These are phyloP conservation scores for Suhomyces guaymorum DNA, from an alignment of 1,139 yeast species.

Conservation along the genomic window DNA sequence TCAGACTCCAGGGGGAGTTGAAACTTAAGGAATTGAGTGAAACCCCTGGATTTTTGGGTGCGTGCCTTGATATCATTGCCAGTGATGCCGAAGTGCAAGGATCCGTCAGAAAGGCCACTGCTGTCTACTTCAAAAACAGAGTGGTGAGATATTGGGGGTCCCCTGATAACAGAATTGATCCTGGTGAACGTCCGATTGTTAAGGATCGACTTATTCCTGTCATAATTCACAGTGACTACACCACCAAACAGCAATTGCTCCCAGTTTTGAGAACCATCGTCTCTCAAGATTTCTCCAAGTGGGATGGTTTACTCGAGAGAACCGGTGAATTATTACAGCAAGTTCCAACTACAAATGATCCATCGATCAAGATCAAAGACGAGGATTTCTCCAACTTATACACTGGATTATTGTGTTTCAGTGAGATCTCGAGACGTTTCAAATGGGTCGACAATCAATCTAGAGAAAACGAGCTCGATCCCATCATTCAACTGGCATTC, in stretches of 20 bases:
- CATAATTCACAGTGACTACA: conserved; percentile 44
- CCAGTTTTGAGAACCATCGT: conserved; percentile 71
- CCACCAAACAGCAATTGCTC: conserved; percentile 60
- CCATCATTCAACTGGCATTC: conserved; percentile 62
- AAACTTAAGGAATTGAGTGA: conserved; percentile 58
- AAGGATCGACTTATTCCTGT: conserved; percentile 58
- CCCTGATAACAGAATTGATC: conserved; percentile 42
- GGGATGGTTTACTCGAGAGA: conserved; percentile 67
- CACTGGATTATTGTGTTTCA: conserved; percentile 74
- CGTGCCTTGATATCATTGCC: conserved; percentile 73
- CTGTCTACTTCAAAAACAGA: conserved; percentile 82
- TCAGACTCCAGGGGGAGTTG: conserved; percentile 69
- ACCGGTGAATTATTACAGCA: conserved; percentile 58
- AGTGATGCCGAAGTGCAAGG: conserved; percentile 46
- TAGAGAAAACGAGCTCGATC: conserved; percentile 56
- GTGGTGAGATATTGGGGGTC: conserved; percentile 63
- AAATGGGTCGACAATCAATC: conserved; percentile 72
- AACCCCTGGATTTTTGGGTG: conserved; percentile 75
- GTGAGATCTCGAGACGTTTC: conserved; percentile 72
- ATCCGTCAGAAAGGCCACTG: conserved; percentile 73
- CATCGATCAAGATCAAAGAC: conserved; percentile 11
- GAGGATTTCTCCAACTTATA: conserved; percentile 60
- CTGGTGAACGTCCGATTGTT: conserved; percentile 71
- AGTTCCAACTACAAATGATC: conserved; percentile 20
- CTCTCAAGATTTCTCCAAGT: conserved; percentile 67